phyloP scores from a whole-genome alignment of 1,284 basidiomycete species.

The Cryptococcus sp. region DNA sequence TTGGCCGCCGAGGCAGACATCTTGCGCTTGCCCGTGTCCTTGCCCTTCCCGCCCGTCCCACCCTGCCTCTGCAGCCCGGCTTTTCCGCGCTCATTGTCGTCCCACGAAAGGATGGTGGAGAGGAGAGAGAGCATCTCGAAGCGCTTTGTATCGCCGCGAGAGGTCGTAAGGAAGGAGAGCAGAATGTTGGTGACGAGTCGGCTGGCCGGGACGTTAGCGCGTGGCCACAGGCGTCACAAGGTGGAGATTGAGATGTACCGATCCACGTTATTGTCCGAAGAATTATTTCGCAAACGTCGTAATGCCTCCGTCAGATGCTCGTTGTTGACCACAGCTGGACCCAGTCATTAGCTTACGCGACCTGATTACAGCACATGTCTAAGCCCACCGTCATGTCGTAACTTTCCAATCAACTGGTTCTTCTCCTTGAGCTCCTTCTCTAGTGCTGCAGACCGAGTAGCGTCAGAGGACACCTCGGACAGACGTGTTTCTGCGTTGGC shows the following conservation, averaged over 20 bases:
- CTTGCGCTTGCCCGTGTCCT: slow-evolving; percentile 56
- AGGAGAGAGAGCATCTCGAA: slow-evolving; percentile 95
- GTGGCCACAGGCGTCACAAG: slow-evolving; percentile 2
- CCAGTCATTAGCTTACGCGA: slow-evolving; percentile 5
- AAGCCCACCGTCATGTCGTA: slow-evolving; percentile 84
- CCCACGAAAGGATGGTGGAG: slow-evolving; percentile 84
- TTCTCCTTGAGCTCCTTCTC: slow-evolving; percentile 94
- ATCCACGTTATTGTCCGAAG: slow-evolving; percentile 86
- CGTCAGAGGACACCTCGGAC: slow-evolving; percentile 68
- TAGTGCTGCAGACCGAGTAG: slow-evolving; percentile 63
- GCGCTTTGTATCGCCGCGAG: slow-evolving; percentile 85
- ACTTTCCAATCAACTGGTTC: slow-evolving; percentile 81
- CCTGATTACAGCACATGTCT: too few relatives aligned
- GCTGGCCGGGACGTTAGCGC: slow-evolving; percentile 41
- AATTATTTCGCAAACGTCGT: slow-evolving; percentile 80
- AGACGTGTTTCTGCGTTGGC: slow-evolving; percentile 71
- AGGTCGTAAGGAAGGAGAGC: slow-evolving; percentile 85
- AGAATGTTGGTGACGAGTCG: slow-evolving; percentile 93
- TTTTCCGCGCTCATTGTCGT: slow-evolving; percentile 80
- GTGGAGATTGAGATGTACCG: slow-evolving; percentile 42
- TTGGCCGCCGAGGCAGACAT: slow-evolving; percentile 18
- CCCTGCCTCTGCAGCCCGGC: slow-evolving; percentile 74
- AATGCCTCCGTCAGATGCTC: slow-evolving; percentile 97
- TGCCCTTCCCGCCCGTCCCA: slow-evolving; percentile 35
- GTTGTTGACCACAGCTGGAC: slow-evolving; percentile 84